Base-by-base conservation (phyloP, 495 filamentous ascomycete species). In the Podospora pseudoanserina region DNA sequence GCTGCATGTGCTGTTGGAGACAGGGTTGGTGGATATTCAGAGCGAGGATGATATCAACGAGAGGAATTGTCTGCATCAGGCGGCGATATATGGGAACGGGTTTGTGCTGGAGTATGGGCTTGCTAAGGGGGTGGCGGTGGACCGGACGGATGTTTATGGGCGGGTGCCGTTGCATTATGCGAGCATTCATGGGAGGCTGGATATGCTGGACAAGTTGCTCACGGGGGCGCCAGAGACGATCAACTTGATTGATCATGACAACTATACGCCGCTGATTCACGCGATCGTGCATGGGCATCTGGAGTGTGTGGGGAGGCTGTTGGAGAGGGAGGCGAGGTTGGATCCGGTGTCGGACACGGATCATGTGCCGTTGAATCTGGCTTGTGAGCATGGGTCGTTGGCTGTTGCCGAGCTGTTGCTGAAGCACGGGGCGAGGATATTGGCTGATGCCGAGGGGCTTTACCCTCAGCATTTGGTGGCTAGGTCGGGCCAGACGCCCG, bases 401-500 rank as follows among this genome's bases (percentile, higher is more conserved):
- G 83, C 86, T 3, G 96, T 96, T 68, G 92, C 94, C 23, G 86
- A 91, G 73, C 85, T 96, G 65, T 85, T 99, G 4, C 85, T 99
- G 28, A 88, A 92, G 73, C 86, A 90, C 63, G 86, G 87, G 6
- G 92, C 94, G 15, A 80, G 82, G 63, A 86, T 99, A 65, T 81
- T 97, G 13, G 89, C 95, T 11, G 95, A 99, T 79, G 96, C 95
- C 1, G 96, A 98, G 81, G 95, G 95, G 0, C 85, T 99, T 5
- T 98, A 92, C 76, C 95, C 95, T n/a, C 95, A 99, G 74, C 95
- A 99, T 79, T 88, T 97, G 66, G 94, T 98, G 11, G 96, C 96
- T 18, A 87, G 95, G 30, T 96, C 94, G 60, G 93, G 93, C 5
- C 88, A 91, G 71, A 91, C 87, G 1, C 91, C 92, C 5, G 82